A percentile compares a stretch with the other conserved stretches of the same genome.
These are phyloP conservation scores for Trametes villosa DNA, from an alignment of 768 basidiomycete species.

Conservation along the genomic window DNA sequence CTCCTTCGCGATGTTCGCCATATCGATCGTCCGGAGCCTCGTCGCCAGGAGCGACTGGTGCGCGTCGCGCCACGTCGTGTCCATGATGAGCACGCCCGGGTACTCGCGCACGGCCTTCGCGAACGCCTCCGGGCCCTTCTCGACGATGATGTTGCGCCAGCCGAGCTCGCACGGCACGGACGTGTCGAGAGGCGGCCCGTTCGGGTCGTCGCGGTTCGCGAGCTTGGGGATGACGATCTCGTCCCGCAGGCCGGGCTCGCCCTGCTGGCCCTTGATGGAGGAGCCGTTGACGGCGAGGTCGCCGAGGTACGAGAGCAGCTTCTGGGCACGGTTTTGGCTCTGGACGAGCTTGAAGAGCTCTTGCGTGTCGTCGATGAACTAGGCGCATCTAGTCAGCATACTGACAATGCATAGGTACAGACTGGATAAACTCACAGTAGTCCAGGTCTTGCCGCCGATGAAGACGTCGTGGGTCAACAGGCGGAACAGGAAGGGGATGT, in stretches of 20 bases:
- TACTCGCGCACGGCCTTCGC: constrained; percentile 97
- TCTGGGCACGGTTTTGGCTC: constrained; percentile 98
- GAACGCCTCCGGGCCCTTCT: constrained; percentile 96
- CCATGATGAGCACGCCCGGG: constrained; percentile 94
- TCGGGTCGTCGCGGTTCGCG: constrained; percentile 75
- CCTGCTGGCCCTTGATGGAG: constrained; percentile 95
- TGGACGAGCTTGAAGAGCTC: constrained; percentile 98
- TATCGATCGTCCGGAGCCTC: constrained; percentile 92
- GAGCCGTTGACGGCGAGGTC: constrained; percentile 98
- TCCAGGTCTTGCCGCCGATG: constrained; percentile 97
- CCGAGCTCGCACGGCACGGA: constrained; percentile 83
- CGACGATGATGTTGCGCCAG: constrained; percentile 99
- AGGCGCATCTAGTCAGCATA: constrained; percentile 6
- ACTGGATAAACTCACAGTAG: constrained; percentile 60
- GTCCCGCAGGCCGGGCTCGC: constrained; percentile 91
- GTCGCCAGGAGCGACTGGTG: constrained; percentile 98
- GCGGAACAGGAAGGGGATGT: constrained; percentile 99
- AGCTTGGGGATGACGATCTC: constrained; percentile 86
- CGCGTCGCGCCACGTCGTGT: constrained; percentile 99
- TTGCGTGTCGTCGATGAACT: constrained; percentile 99
- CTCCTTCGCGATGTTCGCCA: constrained; percentile 98
- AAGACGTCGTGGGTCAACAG: constrained; percentile 96
- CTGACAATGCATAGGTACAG: neutral
- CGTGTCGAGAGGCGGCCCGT: constrained; percentile 76
- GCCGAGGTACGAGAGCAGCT: constrained; percentile 94